These are phyloP conservation scores for Camellia granthamiana DNA, from an alignment of 148 eudicot genomes.

Conservation along the genomic window DNA sequence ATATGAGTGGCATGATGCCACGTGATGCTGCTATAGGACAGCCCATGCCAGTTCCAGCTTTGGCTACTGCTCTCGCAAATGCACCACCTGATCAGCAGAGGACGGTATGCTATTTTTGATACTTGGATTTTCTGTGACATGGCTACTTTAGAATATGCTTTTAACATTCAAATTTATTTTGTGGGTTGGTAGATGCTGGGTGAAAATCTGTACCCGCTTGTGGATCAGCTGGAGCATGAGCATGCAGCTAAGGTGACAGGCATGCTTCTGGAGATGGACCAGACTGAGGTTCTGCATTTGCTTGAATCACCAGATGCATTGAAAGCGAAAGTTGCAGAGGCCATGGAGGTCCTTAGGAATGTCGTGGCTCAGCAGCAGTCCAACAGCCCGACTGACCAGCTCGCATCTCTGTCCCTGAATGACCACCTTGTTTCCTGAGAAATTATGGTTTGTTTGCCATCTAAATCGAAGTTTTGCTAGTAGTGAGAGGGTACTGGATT, in stretches of 20 bases:
- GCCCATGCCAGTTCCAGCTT: constrained; percentile 70
- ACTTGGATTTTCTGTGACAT: not conserved
- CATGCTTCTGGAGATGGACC: constrained; percentile 92
- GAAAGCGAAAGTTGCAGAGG: constrained; percentile 80
- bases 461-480: not conserved
- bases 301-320: constrained; percentile 86
- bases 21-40: constrained; percentile 63
- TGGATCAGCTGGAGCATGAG: constrained; percentile 79
- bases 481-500: not conserved
- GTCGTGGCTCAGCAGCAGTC: constrained; percentile 56
- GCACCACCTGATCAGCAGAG: constrained; percentile 87
- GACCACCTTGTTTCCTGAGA: constrained; percentile 54
- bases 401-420: constrained; percentile 60
- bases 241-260: constrained; percentile 90
- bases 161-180: constrained; percentile 3
- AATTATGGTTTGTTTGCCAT: not conserved
- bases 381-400: constrained; percentile 54
- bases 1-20: constrained; percentile 66
- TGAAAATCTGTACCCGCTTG: constrained; percentile 77
- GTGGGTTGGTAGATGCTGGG: constrained; percentile 62
- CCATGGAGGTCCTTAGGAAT: constrained; percentile 80
- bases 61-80: constrained; percentile 82
- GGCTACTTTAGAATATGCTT: not conserved
- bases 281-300: constrained; percentile 77
- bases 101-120: constrained; percentile 41